A percentile compares a stretch with the other conserved stretches of the same genome.
phyloP scores from a whole-genome alignment of 305 asterid genomes.

The Fraxinus velutina region DNA sequence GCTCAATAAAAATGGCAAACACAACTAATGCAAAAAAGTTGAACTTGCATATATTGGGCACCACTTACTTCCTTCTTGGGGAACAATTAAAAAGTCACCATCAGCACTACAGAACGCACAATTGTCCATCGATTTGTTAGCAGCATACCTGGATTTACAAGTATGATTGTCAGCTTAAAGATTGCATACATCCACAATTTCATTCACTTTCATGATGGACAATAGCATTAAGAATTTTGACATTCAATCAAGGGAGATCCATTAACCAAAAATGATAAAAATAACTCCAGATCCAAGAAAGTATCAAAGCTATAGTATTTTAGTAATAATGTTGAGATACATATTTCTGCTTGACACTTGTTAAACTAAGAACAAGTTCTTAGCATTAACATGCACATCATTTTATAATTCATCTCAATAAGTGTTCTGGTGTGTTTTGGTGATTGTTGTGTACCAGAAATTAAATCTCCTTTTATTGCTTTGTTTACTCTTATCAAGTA shows the following conservation, averaged over 20 bases:
- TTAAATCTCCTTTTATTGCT: not conserved
- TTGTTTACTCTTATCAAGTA: not conserved
- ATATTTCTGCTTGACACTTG: not conserved
- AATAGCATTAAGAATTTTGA: not conserved
- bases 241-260: not conserved
- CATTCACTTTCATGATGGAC: constrained; percentile 1
- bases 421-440: not conserved
- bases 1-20: constrained; percentile 3
- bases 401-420: not conserved
- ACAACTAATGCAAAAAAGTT: constrained; percentile 9
- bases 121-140: constrained; percentile 85
- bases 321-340: not conserved
- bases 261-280: not conserved
- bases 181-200: constrained; percentile 14
- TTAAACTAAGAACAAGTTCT: not conserved
- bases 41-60: constrained; percentile 10
- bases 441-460: not conserved
- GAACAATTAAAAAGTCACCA: constrained; percentile 93
- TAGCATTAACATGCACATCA: not conserved
- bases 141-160: constrained; percentile 60
- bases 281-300: not conserved
- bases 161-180: constrained; percentile 15
- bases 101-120: constrained; percentile 96
- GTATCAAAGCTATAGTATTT: not conserved
- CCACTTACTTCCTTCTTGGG: constrained; percentile 90